Evolutionary conservation across 169 alveolate species (phyloP).

Genomic region (Theileria orientalis): DNA sequence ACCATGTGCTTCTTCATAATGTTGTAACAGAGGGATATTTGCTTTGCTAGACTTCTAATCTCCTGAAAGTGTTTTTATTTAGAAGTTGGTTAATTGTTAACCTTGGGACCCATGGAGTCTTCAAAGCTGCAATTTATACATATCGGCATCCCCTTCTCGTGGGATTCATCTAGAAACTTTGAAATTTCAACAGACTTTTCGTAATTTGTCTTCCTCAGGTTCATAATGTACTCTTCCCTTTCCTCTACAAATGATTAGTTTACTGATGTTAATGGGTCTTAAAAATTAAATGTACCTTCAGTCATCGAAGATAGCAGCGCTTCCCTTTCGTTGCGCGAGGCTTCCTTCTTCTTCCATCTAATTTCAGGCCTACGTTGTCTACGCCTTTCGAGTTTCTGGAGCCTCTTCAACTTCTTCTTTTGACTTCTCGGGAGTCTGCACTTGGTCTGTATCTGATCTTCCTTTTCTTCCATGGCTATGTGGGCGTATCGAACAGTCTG

Average conservation of each 20-base stretch:
- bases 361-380: slow-evolving; percentile 32
- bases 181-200: not conserved
- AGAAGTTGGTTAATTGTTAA: not conserved
- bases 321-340: slow-evolving; percentile 9
- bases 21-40: slow-evolving; percentile 38
- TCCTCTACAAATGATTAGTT: slow-evolving; percentile 28
- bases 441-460: not conserved
- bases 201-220: slow-evolving; percentile 4
- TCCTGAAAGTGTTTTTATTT: slow-evolving; percentile 25
- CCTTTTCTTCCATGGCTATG: not conserved
- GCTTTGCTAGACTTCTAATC: slow-evolving; percentile 57
- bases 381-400: slow-evolving; percentile 11
- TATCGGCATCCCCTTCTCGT: slow-evolving; percentile 51
- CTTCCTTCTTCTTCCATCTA: not conserved
- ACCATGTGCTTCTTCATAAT: slow-evolving; percentile 31
- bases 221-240: slow-evolving; percentile 7
- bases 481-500: slow-evolving; percentile 16
- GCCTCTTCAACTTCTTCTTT: slow-evolving; percentile 34
- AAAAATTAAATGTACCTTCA: slow-evolving; percentile 16
- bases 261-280: not conserved
- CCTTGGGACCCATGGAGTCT: slow-evolving; percentile 41
- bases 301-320: slow-evolving; percentile 29
- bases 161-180: slow-evolving; percentile 28
- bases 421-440: slow-evolving; percentile 54
- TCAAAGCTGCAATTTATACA: slow-evolving; percentile 58